Percentiles rank a stretch among this genome's conserved stretches.
These are phyloP conservation scores for Thamnidium elegans DNA, from an alignment of 192 early-diverging fungal species.

Conservation along the genomic window DNA sequence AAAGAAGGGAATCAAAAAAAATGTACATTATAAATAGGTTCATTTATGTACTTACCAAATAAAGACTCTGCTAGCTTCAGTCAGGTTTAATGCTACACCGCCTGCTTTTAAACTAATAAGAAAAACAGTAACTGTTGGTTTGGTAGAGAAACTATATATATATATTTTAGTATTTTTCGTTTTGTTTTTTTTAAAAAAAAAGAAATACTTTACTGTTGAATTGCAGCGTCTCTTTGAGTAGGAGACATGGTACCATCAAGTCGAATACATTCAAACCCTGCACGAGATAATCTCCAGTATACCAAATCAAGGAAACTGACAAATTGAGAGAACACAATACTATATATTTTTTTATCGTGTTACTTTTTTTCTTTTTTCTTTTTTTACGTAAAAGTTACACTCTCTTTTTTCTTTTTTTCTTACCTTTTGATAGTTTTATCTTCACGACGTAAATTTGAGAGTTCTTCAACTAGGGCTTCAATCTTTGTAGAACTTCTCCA, in stretches of 20 bases:
- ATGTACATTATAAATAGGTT: not conserved
- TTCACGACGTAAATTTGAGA: constrained; percentile 66
- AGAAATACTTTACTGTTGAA: constrained; percentile 40
- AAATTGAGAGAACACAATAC: constrained; percentile 69
- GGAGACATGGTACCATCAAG: constrained; percentile 91
- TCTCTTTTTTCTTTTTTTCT: constrained; percentile 22
- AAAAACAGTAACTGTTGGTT: constrained; percentile 83
- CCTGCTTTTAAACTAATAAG: constrained; percentile 89
- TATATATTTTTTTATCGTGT: constrained; percentile 26
- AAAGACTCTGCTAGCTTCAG: constrained; percentile 84
- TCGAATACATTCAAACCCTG: constrained; percentile 81
- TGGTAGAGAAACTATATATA: constrained; percentile 62
- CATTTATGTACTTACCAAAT: constrained; percentile 35
- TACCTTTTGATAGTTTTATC: constrained; percentile 73
- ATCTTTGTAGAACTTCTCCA: constrained; percentile 95
- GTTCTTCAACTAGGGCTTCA: constrained; percentile 89
- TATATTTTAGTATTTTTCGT: not conserved
- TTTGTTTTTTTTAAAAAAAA: not conserved
- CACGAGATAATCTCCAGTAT: constrained; percentile 85
- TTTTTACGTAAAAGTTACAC: constrained; percentile 43
- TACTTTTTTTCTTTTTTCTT: not conserved
- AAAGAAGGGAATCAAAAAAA: not conserved
- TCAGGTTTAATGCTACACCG: constrained; percentile 89
- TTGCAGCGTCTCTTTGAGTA: constrained; percentile 66
- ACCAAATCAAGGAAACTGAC: constrained; percentile 87